phyloP scores from a whole-genome alignment of 768 basidiomycete species.

The Lactifluus volemus region DNA sequence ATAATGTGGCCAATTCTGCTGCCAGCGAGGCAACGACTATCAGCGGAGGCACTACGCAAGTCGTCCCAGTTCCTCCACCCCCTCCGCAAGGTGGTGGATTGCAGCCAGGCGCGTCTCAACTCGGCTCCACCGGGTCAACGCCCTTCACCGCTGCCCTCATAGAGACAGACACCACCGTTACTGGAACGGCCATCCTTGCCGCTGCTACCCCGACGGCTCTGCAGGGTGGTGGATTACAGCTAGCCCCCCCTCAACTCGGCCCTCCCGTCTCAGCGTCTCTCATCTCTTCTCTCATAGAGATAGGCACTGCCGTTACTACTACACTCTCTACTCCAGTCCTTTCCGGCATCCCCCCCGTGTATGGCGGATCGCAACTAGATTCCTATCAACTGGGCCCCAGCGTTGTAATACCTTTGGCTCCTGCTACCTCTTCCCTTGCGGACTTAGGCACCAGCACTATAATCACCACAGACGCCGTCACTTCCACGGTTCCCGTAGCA shows the following conservation, averaged over 20 bases:
- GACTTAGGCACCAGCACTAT: background rate
- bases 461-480: background rate
- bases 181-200: too few species aligned
- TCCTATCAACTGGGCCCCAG: background rate
- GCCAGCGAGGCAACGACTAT: background rate
- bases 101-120: background rate
- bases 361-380: too few species aligned
- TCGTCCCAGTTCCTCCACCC: background rate
- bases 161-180: too few species aligned
- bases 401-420: background rate
- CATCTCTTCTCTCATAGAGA: too few species aligned
- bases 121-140: background rate
- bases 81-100: background rate
- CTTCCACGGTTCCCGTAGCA: background rate
- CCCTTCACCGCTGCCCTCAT: background rate
- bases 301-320: too few species aligned
- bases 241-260: background rate
- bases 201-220: too few species aligned
- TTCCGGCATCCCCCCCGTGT: too few species aligned
- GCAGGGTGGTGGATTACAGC: background rate
- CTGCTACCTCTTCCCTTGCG: background rate
- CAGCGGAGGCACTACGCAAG: background rate
- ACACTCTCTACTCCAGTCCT: too few species aligned
- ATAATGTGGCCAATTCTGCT: background rate
- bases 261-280: background rate